Base-by-base conservation (phyloP, 2,329 filamentous ascomycete species). In the Talaromyces sp. region DNA sequence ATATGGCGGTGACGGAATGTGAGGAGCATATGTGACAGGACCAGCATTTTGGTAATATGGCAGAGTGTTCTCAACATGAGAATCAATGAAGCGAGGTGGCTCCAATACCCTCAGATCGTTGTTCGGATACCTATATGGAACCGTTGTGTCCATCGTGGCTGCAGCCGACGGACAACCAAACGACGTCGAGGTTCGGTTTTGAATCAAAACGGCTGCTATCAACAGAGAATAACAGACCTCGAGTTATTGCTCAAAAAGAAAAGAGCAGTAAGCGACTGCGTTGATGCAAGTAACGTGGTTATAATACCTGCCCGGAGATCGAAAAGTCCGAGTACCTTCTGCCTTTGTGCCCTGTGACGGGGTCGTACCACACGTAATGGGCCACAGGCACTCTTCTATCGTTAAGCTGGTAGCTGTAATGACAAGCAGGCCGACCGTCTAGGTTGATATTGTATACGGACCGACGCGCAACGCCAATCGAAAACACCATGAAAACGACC, bases 91-190 rank as follows among this genome's bases (percentile, higher is more conserved):
- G 14, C 75, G 76, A 62, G 75, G 75, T 65, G 73, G 72, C 35
- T 71, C 66, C 65, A 75, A 69, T 16, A 71, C 68, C 25, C 75
- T 72, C 57, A 78, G 67, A 40, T 70, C 69, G 71, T 77, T 76
- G 63, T 70, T 70, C 14, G 75, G 67, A 62, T 76, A 77, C 48
- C 75, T 73, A 65, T 76, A 79, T 33, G 76, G 75, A 58, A 78
- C 75, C 48, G 73, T 71, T 21, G 76, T 72, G 66, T 79, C 76
- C 76, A 79, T 79, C 55, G 66, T 62, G 65, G 62, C 35, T 33
- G 52, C 44, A 12, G n/a, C 40, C 33, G 33, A 28, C 39, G 37
- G 35, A 33, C 18, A 5, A 40, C 28, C n/a, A 61, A 35, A 60
- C 18, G 46, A 57, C 4, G 44, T 28, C n/a, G 60, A 23, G 44